Evolutionary conservation across 805 yeast species (phyloP), one percentile per base, ranked within the genome.

Genomic region (Metschnikowia baotianmanensis): DNA sequence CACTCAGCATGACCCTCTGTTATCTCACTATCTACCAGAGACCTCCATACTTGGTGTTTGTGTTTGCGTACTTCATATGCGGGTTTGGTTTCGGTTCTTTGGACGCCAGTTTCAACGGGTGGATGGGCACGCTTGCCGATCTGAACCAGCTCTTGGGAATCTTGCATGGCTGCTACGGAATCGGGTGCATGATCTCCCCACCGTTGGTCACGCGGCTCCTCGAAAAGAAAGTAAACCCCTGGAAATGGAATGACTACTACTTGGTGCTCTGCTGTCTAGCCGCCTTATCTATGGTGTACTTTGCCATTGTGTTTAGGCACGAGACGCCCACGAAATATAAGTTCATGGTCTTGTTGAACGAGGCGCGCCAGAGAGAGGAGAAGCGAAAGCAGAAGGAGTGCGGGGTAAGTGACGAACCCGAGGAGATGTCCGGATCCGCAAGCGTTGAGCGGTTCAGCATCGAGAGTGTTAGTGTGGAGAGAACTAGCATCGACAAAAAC

Each of bases 71-170:
- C 43, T 51, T 66, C 2, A 48, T 72, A 17, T 55, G 57, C 34
- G 89, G 89, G 0, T 51, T 79, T 29, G 82, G 83, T 0, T 66
- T 66, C 40, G 87, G 88, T 1, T 48, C 72, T 7, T 48, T 77
- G 20, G 87, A 81, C 54, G 76, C 83, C 26, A 61, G 75, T 8
- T 59, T 77, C 51, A 79, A 77, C 50, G 63, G 77, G 12, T 80
- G 78, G 72, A 58, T 74, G 50, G 80, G 80, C 3, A 55, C 57
- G 21, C 58, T 77, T 35, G 62, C 55, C 10, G 73, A 74, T 47
- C 62, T 74, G 6, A 75, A 76, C 56, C 77, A 73, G 52, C 53
- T 77, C 11, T 53, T 77, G 42, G 82, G 82, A 2, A 53, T 72
- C 1, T 54, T 77, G 55, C 82, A 77, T 55, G 74, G 80, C 0